Base-by-base conservation (phyloP, 1,284 basidiomycete species). In the Psilocybe mexicana region DNA sequence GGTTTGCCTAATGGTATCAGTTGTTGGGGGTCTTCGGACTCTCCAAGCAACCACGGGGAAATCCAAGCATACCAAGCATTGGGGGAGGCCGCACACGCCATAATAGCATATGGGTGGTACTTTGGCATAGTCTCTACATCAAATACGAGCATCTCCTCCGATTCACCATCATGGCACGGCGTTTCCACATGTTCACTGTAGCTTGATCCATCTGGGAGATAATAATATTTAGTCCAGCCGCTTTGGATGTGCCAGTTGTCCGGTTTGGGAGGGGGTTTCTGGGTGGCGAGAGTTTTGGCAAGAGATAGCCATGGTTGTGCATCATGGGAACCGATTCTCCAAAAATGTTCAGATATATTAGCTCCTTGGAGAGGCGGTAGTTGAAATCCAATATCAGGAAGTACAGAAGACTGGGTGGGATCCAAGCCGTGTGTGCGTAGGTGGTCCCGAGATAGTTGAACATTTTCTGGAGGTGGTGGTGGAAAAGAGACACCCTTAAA, bases 21-120 rank as follows among this genome's bases (percentile, higher is more conserved):
- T 44, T 96, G 95, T 48, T 85, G 78, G 1, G 83, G 79, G 47
- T 85, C 78, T 1, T 77, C 70, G 2, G 86, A 79, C 62, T 90
- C 82, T 10, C 85, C 85, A 4, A 98, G 82, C 3, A 99, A 76
- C 87, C 94, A 96, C 0, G 96, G 96, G 1, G 92, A 96, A 58
- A 98, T 84, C 96, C 97, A 99, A 3, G 87, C 86, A 70, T 99
- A 99, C 96, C 96, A 99, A 0, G 88, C 89, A 38, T 86, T 85
- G 14, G 81, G 78, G 3, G 94, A 89, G 0, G 86, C 92, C 1
- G 96, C 96, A 57, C 90, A 92, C 0, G 97, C 96, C 81, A 99
- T 91, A 68, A 98, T 81, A 1, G 96, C 84, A 66, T 88, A 95
- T 0, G 85, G 86, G 46, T 91, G 88, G 59, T 93, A 82, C 40